Evolutionary conservation across 2,329 filamentous ascomycete species (phyloP), one percentile per base, ranked within the genome.

Genomic region (Graphiopsis chlorocephala): DNA sequence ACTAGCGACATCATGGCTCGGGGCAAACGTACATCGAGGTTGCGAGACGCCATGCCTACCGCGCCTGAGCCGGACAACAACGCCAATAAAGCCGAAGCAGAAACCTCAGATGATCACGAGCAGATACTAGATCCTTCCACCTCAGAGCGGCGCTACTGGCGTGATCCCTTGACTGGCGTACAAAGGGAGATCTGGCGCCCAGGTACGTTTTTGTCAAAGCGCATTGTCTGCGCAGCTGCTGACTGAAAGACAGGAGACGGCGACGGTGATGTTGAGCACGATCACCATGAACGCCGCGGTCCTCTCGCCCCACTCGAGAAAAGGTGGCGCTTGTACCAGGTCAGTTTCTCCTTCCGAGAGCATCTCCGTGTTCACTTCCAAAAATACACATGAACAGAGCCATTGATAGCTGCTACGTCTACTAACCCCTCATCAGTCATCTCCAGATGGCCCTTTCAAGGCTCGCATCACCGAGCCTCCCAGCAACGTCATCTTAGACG

Each of bases 261-360:
- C 17, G 71, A 80, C 60, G 78, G 76, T 48, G 68, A 76, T n/a
- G 63, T 70, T 17, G 61, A 65, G 47, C 66, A 67, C 42, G 70
- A 76, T 31, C 68, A 75, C 47, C 66, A 73, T 48, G 72, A 75
- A 26, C 68, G 68, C 1, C 29, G 47, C 15, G 70, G 67, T 10
- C 67, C 66, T 8, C 55, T 64, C 14, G 64, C 70, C 29, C 66
- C 68, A 25, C 48, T 71, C 2, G 66, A 70, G 20, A 65, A 72
- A 2, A 76, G 76, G 7, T 80, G 78, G 77, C 78, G 78, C 35
- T 55, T 81, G 8, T 80, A 77, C 67, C 74, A 72, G 61, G 70
- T 72, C 65, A 61, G 68, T 59, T 15, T 52, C 10, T 6, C 15
- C 33, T 17, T 48, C 26, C 17, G 26, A 29, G 26, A 48, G 11